Evolutionary conservation across 306 rosid species (phyloP).

Genomic region (Parietaria judaica): DNA sequence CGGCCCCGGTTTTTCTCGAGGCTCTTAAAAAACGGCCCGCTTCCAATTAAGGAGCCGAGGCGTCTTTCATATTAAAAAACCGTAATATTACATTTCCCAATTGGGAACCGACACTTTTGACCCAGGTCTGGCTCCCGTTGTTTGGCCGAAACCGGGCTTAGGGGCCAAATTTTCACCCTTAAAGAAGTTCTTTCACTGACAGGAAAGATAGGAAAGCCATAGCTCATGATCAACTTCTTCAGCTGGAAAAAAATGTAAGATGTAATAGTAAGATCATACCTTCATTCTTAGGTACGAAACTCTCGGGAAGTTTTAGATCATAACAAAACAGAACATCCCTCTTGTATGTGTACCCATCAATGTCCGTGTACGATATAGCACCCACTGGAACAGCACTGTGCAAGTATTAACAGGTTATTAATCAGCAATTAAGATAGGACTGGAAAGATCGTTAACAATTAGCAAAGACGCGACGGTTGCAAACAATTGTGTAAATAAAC

Average conservation of each 20-base stretch:
- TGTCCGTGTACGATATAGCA: conserved; percentile 76
- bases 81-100: too few relatives aligned
- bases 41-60: too few relatives aligned
- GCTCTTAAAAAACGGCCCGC: too few relatives aligned
- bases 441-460: neutral
- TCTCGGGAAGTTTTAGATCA: conserved; percentile 74
- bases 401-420: conserved; percentile 22
- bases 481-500: neutral
- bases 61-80: too few relatives aligned
- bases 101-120: too few relatives aligned
- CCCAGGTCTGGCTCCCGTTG: too few relatives aligned
- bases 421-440: conserved; percentile 1
- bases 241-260: conserved; percentile 3
- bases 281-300: conserved; percentile 67
- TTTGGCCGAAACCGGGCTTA: too few relatives aligned
- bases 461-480: neutral
- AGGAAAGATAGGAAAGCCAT: too few relatives aligned
- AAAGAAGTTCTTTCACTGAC: conserved; percentile 53
- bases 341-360: conserved; percentile 59
- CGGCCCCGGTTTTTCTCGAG: too few relatives aligned
- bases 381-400: conserved; percentile 68
- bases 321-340: conserved; percentile 82
- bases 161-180: too few relatives aligned
- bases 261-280: conserved; percentile 27
- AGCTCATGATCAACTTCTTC: too few relatives aligned